Base-by-base conservation (phyloP, 345 rosid genomes). In the Pugionium cornutum region DNA sequence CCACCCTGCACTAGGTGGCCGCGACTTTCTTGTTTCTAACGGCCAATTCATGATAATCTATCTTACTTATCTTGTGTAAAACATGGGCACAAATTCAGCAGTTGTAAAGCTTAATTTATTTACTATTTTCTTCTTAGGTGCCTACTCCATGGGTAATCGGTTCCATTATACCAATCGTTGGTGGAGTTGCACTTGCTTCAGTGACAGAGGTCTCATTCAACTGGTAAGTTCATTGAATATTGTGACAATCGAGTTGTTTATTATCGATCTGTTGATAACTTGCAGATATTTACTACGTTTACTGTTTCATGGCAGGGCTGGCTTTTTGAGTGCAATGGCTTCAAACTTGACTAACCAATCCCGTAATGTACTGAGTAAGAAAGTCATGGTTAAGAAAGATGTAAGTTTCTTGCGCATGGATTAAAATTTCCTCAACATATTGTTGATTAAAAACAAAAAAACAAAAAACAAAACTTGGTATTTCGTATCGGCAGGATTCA, bases 321-420 rank as follows among this genome's bases (percentile, higher is more conserved):
- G 96, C 42, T 89, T 89, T 69, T 78, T 85, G 88, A 89, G 81
- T 77, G 96, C 96, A 47, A 89, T 89, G 96, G 96, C 96, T 58
- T 89, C 96, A 57, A 89, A 89, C 80, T 76, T 89, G 79, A 66
- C 89, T 34, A 86, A 86, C 70, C 96, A 89, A 68, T 89, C 94
- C 62, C 92, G 96, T 58, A 89, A 89, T 37, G 96, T 89, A 57
- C 86, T 89, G 35, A 89, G 96, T 81, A 95, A 95, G 70, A 95
- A 91, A 73, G 87, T 95, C 76, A 95, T 95, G 99, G 87, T 86
- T 36, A 95, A 86, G 54, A 84, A 88, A 77, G 99, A 94, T 91
- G 99, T 94, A 80, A 73, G 77, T 58, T 78, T 35, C 40, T 2
- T 65, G 61, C 63, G 37, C 45, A 31, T 27, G 25, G 18, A 35